Evolutionary conservation across 108 stramenopile genomes (phyloP).

Genomic region (Skeletonema grethae): DNA sequence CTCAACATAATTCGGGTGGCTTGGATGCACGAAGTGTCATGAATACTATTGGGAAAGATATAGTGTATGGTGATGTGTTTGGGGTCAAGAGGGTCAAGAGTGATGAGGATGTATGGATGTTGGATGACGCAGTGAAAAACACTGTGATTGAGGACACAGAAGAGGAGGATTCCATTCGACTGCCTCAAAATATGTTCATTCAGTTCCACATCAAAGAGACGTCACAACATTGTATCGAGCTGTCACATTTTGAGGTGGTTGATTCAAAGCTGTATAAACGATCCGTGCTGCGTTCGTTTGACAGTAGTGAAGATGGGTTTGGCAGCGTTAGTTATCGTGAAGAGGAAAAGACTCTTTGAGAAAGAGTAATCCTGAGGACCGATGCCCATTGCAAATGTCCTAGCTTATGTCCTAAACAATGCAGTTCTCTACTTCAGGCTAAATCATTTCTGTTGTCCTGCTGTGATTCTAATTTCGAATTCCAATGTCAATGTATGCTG

Average conservation of each 20-base stretch:
- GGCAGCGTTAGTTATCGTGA: not conserved
- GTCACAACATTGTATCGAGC: constrained; percentile 5
- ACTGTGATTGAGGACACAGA: not conserved
- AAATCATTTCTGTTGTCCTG: too few relatives aligned
- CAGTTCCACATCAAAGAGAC: constrained; percentile 1
- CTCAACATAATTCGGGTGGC: constrained; percentile 54
- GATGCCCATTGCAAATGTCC: too few relatives aligned
- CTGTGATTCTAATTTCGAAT: too few relatives aligned
- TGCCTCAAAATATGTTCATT: constrained; percentile 27
- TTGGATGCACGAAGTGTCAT: constrained; percentile 77
- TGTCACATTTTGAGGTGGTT: constrained; percentile 14
- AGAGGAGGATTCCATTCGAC: constrained; percentile 6
- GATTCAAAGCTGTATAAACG: constrained; percentile 2
- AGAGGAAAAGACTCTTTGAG: not conserved
- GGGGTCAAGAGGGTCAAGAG: constrained; percentile 26
- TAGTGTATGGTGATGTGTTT: constrained; percentile 41
- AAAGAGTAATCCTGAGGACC: too few relatives aligned
- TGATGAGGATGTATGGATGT: not conserved
- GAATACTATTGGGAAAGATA: constrained; percentile 53
- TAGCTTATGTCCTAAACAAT: too few relatives aligned
- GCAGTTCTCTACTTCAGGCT: too few relatives aligned
- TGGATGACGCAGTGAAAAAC: not conserved
- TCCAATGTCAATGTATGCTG: too few relatives aligned
- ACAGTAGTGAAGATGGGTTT: not conserved
- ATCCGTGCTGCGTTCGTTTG: constrained; percentile 14